Percentiles rank a stretch among this genome's conserved stretches.
phyloP scores from a whole-genome alignment of 2,329 filamentous ascomycete genomes.

The Fusarium ambrosium region DNA sequence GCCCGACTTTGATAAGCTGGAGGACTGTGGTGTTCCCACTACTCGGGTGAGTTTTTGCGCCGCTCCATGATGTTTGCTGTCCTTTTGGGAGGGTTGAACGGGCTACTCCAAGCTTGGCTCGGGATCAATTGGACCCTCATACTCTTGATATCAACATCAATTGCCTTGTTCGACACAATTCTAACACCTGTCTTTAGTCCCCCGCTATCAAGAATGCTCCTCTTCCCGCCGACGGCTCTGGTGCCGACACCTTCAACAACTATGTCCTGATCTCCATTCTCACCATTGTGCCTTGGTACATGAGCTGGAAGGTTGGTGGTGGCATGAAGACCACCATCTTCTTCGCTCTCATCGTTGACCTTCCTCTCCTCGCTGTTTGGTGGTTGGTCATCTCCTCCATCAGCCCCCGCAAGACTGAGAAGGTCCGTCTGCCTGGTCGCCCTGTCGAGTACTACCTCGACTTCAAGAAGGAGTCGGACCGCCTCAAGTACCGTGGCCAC shows the following conservation, averaged over 20 bases:
- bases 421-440: constrained; percentile 86
- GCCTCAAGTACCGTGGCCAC: constrained; percentile 78
- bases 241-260: constrained; percentile 91
- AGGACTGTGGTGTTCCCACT: constrained; percentile 68
- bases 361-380: constrained; percentile 85
- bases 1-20: constrained; percentile 75
- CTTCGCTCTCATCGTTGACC: constrained; percentile 80
- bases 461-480: constrained; percentile 77
- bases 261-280: constrained; percentile 78
- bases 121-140: constrained; percentile 27
- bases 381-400: constrained; percentile 86
- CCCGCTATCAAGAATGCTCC: constrained; percentile 93
- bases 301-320: constrained; percentile 88
- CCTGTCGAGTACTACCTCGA: constrained; percentile 92
- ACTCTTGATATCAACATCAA: neutral
- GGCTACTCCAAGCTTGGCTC: neutral
- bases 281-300: constrained; percentile 79
- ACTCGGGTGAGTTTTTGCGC: constrained; percentile 52
- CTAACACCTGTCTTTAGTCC: constrained; percentile 40
- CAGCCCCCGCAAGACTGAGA: constrained; percentile 92
- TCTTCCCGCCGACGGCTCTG: constrained; percentile 88
- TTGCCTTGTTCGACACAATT: constrained; percentile 5
- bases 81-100: constrained; percentile 19
- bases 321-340: constrained; percentile 91
- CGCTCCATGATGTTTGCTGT: constrained; percentile 28